Evolutionary conservation across 2,329 filamentous ascomycete genomes (phyloP), one percentile per base, ranked within the genome.

Genomic region (Sclerotinia glacialis): DNA sequence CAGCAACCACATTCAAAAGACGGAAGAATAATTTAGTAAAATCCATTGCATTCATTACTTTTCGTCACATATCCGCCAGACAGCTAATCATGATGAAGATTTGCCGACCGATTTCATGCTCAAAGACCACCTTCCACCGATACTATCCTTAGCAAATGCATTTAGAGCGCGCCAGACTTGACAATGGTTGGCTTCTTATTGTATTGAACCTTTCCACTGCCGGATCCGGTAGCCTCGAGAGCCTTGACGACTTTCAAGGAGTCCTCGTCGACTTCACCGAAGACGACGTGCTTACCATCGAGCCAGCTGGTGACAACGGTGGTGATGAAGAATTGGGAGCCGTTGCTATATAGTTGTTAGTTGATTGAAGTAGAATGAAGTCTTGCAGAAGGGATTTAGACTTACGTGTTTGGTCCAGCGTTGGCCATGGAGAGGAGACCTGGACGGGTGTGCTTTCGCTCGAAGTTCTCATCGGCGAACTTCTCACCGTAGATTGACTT

Each of bases 301-400:
- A 98, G 86, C 78, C 98, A 95, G 58, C 93, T 93, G 18, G 95
- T 98, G n/a, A 89, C 84, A 40, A 97, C 92, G 21, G 95, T 98
- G 59, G 95, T 99, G 74, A 98, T 83, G 85, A 99, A 99, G 86
- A 99, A 99, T 77, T 99, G 95, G 62, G 92, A 96, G 76, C 95
- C 95, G 82, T 99, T 99, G 79, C 95, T 97, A 70, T 80, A 81
- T 34, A 82, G 84, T 37, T 52, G 47, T 70, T 63, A 83, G 28
- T 14, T 8, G 14, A 23, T 61, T 37, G 31, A 40, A 78, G 89
- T 89, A 79, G 92, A 89, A 78, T 87, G 87, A 84, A 77, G 92
- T 83, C 81, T 14, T 81, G 82, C 21, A 31, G 1, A 18, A 12
- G 5, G 21, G 23, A 81, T 82, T 73, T 86, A 86, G 55, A 72